These are phyloP conservation scores for Strobilomyces dryophilus DNA, from an alignment of 768 basidiomycete species.

Conservation along the genomic window DNA sequence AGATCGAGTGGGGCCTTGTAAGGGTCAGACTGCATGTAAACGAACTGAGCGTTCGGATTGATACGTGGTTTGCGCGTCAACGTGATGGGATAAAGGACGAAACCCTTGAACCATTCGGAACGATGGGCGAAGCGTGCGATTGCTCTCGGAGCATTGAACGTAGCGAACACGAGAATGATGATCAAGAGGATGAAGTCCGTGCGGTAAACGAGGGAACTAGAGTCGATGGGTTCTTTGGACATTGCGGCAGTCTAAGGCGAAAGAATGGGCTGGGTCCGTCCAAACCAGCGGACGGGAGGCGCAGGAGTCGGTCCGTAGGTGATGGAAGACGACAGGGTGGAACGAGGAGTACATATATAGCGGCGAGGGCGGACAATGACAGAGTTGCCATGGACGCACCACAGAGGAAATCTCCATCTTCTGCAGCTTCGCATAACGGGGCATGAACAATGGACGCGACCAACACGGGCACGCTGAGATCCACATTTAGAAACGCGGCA, in stretches of 20 bases:
- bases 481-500: too few relatives aligned
- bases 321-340: neutral
- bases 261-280: too few relatives aligned
- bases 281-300: too few relatives aligned
- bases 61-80: conserved; percentile 4
- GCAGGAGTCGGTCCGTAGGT: too few relatives aligned
- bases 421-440: too few relatives aligned
- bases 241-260: neutral
- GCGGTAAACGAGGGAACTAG: conserved; percentile 29
- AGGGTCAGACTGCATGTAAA: conserved; percentile 12
- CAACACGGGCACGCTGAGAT: too few relatives aligned
- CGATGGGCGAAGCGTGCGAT: conserved; percentile 46
- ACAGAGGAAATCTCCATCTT: too few relatives aligned
- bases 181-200: conserved; percentile 45
- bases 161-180: conserved; percentile 36
- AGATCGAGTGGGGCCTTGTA: conserved; percentile 13
- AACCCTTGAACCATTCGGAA: conserved; percentile 50
- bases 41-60: conserved; percentile 15
- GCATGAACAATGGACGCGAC: too few relatives aligned
- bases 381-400: too few relatives aligned
- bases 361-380: too few relatives aligned
- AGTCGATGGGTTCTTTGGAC: neutral
- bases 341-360: conserved; percentile 2
- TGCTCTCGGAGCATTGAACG: conserved; percentile 45
- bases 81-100: conserved; percentile 35